Evolutionary conservation across 2,329 filamentous ascomycete species (phyloP).

Genomic region (Xylaria sp.): DNA sequence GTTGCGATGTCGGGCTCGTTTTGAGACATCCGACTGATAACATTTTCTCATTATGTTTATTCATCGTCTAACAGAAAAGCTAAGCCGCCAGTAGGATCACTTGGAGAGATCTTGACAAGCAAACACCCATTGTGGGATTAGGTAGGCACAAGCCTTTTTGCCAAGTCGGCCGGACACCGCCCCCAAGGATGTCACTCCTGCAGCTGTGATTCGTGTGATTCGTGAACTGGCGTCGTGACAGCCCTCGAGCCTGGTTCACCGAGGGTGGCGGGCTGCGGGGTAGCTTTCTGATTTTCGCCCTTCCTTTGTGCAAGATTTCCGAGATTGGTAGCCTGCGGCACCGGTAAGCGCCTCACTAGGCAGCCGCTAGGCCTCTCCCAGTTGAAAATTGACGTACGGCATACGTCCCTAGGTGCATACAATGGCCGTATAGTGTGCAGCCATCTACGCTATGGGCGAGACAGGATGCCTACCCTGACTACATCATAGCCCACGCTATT

Average conservation of each 20-base stretch:
- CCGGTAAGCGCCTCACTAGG: constrained; percentile 34
- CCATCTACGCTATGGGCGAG: not conserved
- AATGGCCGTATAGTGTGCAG: not conserved
- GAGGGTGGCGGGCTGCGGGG: constrained; percentile 34
- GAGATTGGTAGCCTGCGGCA: constrained; percentile 23
- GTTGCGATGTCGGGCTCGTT: constrained; percentile 31
- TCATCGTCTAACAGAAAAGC: constrained; percentile 37
- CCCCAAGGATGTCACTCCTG: constrained; percentile 26
- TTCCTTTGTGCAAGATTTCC: constrained; percentile 31
- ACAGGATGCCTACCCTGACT: constrained; percentile 14
- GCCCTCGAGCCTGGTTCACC: constrained; percentile 4
- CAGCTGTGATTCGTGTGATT: constrained; percentile 38
- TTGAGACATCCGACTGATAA: constrained; percentile 24
- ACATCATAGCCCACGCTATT: constrained; percentile 20
- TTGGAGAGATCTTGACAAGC: constrained; percentile 28
- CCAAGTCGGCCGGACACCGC: constrained; percentile 33
- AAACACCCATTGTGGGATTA: constrained; percentile 30
- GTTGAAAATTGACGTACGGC: constrained; percentile 20
- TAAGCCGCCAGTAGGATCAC: constrained; percentile 36
- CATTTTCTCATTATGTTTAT: constrained; percentile 36
- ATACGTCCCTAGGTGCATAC: constrained; percentile 16
- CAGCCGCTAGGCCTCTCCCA: constrained; percentile 13
- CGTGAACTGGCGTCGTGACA: constrained; percentile 23
- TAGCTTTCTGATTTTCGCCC: constrained; percentile 22
- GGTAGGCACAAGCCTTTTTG: constrained; percentile 28